Base-by-base conservation (phyloP, 225 moss, liverwort and hornwort species). In the Pseudisothecium myosuroides region DNA sequence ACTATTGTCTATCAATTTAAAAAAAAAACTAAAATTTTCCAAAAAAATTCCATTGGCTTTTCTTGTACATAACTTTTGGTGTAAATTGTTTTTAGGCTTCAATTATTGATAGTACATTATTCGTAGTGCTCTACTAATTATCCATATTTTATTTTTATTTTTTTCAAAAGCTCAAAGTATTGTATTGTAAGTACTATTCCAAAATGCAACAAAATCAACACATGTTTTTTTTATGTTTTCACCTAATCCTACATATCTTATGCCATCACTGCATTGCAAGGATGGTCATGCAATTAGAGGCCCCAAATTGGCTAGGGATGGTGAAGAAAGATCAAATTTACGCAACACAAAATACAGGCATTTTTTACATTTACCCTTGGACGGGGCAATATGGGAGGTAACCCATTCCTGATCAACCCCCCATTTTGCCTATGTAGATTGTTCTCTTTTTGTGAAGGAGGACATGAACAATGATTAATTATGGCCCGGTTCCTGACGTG, bases 11-110 rank as follows among this genome's bases (percentile, higher is more conserved):
- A 68, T 5, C 11, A n/a, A 22, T 68, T n/a, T 12, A 68, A n/a
- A 7, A 12, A 67, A 11, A 37, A 37, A 67, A 36, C 2, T 2
- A 5, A 66, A 19, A 20, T 0, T 19, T 36, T 10, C 0, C 0
- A 2, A 22, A 21, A 36, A n/a, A 22, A 2, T 6, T 66, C 37
- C 6, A 67, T 21, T 21, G 2, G 7, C 36, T n/a, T 21, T 37
- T 67, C 4, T 67, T 21, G 6, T 11, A 37, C 11, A 67, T 11
- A 67, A 20, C 2, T 66, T 66, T 36, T 5, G 5, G 37, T 3
- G 1, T 20, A 36, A 66, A 66, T 66, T 66, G 2, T 3, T 67
- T 11, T 67, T 6, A 37, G 6, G 20, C 67, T 11, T 67, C 3
- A 67, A 37, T 37, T 67, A 36, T 34, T 37, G 2, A 37, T 1